A percentile compares a stretch with the other conserved stretches of the same genome.
phyloP scores from a whole-genome alignment of 768 basidiomycete genomes.

The Lactifluus pinguis region DNA sequence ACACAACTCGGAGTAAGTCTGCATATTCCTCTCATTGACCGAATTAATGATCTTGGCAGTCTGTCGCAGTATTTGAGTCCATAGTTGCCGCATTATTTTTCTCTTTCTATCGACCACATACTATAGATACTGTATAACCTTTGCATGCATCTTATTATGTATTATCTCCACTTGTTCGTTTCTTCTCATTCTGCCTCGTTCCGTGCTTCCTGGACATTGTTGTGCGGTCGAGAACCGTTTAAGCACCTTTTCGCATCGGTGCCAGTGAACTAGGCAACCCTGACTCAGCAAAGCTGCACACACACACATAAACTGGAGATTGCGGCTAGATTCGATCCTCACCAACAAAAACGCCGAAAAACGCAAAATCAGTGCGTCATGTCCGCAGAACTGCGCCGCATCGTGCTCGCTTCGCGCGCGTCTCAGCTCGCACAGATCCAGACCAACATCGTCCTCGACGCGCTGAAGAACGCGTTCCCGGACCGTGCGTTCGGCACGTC shows the following conservation, averaged over 20 bases:
- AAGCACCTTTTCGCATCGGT: neutral
- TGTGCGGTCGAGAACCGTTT: neutral
- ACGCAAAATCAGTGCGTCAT: neutral
- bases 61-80: slow-evolving; percentile 82
- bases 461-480: slow-evolving; percentile 52
- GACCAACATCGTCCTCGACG: slow-evolving; percentile 67
- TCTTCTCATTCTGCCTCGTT: neutral
- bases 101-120: neutral
- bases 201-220: neutral
- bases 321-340: too few species aligned
- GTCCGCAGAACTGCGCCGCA: slow-evolving; percentile 32
- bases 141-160: slow-evolving; percentile 1
- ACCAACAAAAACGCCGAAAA: neutral
- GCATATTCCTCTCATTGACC: slow-evolving; percentile 11
- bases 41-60: slow-evolving; percentile 30
- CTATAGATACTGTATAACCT: neutral
- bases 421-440: slow-evolving; percentile 88
- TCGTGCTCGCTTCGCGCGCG: slow-evolving; percentile 75
- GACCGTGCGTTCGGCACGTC: slow-evolving; percentile 39
- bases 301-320: neutral
- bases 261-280: neutral
- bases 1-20: slow-evolving; percentile 42
- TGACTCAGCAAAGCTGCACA: neutral
- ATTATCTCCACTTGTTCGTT: slow-evolving; percentile 3
- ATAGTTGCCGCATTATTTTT: slow-evolving; percentile 32